Evolutionary conservation across 225 moss, liverwort and hornwort species (phyloP).

Genomic region (Physcomitrium patens): DNA sequence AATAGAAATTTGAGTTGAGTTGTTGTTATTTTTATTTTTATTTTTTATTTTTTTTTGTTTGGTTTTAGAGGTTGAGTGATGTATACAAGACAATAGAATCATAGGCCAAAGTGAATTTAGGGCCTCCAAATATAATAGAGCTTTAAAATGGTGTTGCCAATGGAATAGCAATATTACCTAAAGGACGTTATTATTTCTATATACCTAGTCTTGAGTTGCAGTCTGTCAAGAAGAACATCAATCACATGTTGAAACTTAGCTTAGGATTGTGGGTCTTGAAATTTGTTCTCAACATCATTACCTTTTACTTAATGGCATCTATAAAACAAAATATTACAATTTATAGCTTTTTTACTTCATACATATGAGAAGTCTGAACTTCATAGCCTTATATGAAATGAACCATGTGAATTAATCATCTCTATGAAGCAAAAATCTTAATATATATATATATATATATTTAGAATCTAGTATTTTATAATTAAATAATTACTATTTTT

Average conservation of each 20-base stretch:
- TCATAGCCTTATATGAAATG: too few relatives aligned
- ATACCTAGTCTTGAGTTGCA: constrained; percentile 46
- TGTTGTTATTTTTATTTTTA: too few relatives aligned
- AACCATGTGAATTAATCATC: not conserved
- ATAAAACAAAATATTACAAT: constrained; percentile 46
- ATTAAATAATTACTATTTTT: too few relatives aligned
- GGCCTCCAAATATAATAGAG: constrained; percentile 28
- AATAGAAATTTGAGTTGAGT: too few relatives aligned
- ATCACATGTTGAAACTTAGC: constrained; percentile 46
- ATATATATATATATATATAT: too few relatives aligned
- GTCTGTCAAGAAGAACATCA: constrained; percentile 52
- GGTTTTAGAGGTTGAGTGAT: too few relatives aligned
- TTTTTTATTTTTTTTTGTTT: too few relatives aligned
- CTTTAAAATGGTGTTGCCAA: constrained; percentile 15
- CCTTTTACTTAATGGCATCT: constrained; percentile 53
- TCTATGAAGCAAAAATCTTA: too few relatives aligned
- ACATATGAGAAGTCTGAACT: constrained; percentile 34
- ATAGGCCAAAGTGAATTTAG: not conserved
- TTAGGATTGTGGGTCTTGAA: constrained; percentile 48
- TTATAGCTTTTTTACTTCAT: constrained; percentile 54
- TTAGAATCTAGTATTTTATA: too few relatives aligned
- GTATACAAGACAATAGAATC: constrained; percentile 32
- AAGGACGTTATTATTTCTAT: constrained; percentile 31
- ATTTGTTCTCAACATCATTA: constrained; percentile 49
- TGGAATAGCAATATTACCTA: constrained; percentile 15